Conservation (phyloP, 2,329 filamentous ascomycete genomes). For the Dactylellina cionopaga region DNA sequence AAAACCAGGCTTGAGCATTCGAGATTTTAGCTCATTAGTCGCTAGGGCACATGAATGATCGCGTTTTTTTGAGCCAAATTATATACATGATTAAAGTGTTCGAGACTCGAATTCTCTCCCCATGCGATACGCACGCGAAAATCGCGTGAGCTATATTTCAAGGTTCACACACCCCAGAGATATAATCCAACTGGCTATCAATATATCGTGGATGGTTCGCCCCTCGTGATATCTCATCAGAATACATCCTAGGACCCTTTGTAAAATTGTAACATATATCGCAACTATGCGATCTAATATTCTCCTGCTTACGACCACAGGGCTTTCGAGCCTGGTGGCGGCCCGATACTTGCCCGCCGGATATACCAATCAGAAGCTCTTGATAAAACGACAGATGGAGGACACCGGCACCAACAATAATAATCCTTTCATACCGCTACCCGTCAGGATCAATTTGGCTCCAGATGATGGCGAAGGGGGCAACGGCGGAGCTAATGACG, state of each 20-base stretch:
- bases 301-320: constrained; percentile 2
- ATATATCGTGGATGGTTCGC: no score
- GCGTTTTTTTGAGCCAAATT: constrained; percentile 27
- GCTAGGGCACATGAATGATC: no score
- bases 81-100: not conserved
- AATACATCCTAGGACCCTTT: no score
- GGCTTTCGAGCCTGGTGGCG: not conserved
- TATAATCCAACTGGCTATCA: no score
- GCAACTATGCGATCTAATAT: constrained; percentile 9
- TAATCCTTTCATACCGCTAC: constrained; percentile 21
- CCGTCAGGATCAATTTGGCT: not conserved
- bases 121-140: not conserved
- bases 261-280: not conserved
- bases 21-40: no score
- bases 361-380: not conserved
- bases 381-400: constrained; percentile 31
- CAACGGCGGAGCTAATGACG: not conserved
- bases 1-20: not conserved
- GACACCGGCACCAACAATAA: not conserved
- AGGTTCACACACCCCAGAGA: not conserved
- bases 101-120: not conserved
- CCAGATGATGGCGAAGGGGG: not conserved
- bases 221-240: no score
- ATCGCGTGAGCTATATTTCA: no score
- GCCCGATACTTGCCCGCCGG: not conserved